Evolutionary conservation across 176 grass and related monocot species (phyloP).

Genomic region (Oryza longistaminata): DNA sequence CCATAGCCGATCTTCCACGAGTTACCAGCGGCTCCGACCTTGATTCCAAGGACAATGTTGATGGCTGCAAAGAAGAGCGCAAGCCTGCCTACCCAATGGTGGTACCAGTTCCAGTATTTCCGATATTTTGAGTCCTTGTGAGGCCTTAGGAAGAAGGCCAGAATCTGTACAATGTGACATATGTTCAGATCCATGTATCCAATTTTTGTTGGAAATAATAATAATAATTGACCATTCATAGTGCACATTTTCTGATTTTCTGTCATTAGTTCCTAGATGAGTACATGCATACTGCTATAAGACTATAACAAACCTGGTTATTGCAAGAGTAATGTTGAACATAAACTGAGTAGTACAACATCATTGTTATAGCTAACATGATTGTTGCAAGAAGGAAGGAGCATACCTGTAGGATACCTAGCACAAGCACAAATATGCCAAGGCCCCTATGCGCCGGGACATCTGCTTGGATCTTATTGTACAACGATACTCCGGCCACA

Average conservation of each 20-base stretch:
- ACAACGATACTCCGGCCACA: conserved; percentile 76
- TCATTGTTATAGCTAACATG: not conserved
- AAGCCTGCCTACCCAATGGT: conserved; percentile 88
- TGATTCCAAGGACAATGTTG: conserved; percentile 85
- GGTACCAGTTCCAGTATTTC: conserved; percentile 97
- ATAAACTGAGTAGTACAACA: not conserved
- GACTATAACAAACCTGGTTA: no score
- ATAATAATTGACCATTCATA: not conserved
- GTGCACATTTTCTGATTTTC: not conserved
- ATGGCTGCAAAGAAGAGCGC: conserved; percentile 79
- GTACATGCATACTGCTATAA: not conserved
- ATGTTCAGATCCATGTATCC: conserved; percentile 29
- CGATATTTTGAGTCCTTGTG: conserved; percentile 76
- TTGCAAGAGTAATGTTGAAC: not conserved
- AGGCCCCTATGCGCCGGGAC: conserved; percentile 78
- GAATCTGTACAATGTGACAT: conserved; percentile 43
- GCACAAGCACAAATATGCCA: conserved; percentile 91
- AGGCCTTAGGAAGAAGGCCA: conserved; percentile 78
- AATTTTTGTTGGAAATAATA: not conserved
- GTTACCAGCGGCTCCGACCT: conserved; percentile 63
- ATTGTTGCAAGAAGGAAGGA: not conserved
- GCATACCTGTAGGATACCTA: conserved; percentile 84
- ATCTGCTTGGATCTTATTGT: conserved; percentile 75
- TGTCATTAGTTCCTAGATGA: not conserved
- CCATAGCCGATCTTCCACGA: conserved; percentile 91